These are phyloP conservation scores for Tephrocybe sp. DNA, from an alignment of 768 basidiomycete species.

Conservation along the genomic window DNA sequence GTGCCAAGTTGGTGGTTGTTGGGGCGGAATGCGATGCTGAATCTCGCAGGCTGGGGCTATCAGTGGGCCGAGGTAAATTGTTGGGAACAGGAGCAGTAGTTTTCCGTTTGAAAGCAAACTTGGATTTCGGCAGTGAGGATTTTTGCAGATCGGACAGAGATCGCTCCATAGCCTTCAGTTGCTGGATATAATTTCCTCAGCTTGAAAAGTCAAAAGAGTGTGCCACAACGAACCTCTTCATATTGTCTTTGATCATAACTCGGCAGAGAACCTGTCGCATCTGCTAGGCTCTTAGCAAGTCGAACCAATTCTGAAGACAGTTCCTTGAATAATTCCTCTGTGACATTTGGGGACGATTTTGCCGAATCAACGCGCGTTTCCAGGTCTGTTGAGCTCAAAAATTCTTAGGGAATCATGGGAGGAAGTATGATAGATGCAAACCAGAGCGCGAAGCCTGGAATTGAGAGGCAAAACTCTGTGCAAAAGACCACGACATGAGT, in stretches of 20 bases:
- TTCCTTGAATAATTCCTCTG: constrained; percentile 37
- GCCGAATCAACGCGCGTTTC: constrained; percentile 42
- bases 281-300: constrained; percentile 58
- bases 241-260: constrained; percentile 73
- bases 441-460: constrained; percentile 52
- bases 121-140: constrained; percentile 46
- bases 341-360: constrained; percentile 26
- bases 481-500: constrained; percentile 48
- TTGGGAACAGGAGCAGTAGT: constrained; percentile 14
- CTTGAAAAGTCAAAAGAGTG: neutral
- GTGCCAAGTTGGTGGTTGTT: constrained; percentile 34
- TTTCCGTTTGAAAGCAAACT: constrained; percentile 64
- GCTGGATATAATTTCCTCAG: constrained; percentile 38
- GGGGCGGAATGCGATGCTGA: neutral
- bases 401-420: constrained; percentile 15
- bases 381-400: constrained; percentile 38
- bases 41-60: too few species aligned
- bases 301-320: constrained; percentile 52
- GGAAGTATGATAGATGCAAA: constrained; percentile 31
- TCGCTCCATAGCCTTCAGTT: constrained; percentile 61
- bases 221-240: constrained; percentile 49
- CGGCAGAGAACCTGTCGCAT: constrained; percentile 64
- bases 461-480: constrained; percentile 45
- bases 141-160: constrained; percentile 49
- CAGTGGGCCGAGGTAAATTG: too few species aligned